Percentiles rank a stretch among this genome's conserved stretches.
phyloP scores from a whole-genome alignment of 495 filamentous ascomycete genomes.

The Xylaria nigripes region DNA sequence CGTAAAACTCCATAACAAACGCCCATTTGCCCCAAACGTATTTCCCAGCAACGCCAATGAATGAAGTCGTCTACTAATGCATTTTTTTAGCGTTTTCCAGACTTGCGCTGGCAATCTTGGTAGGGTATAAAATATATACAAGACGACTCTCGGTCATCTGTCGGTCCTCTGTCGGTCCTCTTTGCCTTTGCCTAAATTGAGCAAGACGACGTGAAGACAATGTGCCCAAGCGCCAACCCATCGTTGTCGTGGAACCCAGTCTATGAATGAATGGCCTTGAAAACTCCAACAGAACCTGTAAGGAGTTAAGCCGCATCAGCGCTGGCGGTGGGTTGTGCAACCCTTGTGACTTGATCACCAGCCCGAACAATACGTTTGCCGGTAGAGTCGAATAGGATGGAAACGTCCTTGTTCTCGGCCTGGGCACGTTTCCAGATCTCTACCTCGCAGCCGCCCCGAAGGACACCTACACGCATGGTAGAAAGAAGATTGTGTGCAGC shows the following conservation, averaged over 20 bases:
- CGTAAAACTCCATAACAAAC: constrained; percentile 1
- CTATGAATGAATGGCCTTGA: not conserved
- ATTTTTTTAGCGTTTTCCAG: not conserved
- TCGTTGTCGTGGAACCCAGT: not conserved
- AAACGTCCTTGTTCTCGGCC: constrained; percentile 78
- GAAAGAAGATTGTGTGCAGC: constrained; percentile 95
- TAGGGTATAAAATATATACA: constrained; percentile 11
- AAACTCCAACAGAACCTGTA: not conserved
- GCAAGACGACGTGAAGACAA: not conserved
- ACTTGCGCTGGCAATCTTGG: not conserved
- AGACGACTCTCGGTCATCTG: not conserved
- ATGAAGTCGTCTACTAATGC: constrained; percentile 1
- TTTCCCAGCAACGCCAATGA: constrained; percentile 3
- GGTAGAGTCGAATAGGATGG: constrained; percentile 68
- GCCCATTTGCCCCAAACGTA: not conserved
- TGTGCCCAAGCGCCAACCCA: not conserved
- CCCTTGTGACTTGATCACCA: constrained; percentile 82
- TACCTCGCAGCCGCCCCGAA: constrained; percentile 92
- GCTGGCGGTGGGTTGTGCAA: constrained; percentile 59
- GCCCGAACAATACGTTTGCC: constrained; percentile 84
- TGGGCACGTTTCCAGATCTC: constrained; percentile 98
- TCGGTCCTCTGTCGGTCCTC: not conserved
- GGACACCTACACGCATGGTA: constrained; percentile 93
- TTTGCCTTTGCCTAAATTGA: not conserved
- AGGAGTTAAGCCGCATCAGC: constrained; percentile 60